Evolutionary conservation across 306 rosid species (phyloP), one percentile per base, ranked within the genome.

Genomic region (Mucuna pruriens): DNA sequence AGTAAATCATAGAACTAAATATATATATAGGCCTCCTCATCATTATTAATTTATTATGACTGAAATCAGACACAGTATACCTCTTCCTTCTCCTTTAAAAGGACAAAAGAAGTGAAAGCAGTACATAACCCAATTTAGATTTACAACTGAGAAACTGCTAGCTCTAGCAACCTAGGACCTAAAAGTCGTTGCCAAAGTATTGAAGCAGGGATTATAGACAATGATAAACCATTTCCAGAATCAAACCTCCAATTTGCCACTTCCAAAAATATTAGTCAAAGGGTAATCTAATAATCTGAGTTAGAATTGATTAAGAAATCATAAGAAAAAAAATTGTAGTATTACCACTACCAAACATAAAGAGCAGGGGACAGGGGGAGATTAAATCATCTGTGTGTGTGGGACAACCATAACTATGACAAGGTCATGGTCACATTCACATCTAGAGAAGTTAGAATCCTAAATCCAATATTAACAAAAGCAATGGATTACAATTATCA

Each of bases 231-330:
- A 12, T 39, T 5, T 42, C 25, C 1, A 70, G 5, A 58, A 31
- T 61, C 33, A 20, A 61, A 80, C 40, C 36, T 26, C 38, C 16
- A 58, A 13, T 39, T 46, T 71, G 2, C 46, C 42, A n/a, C 63
- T 69, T 78, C 54, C 65, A 34, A 76, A 79, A 57, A 69, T 44
- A 76, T 7, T 33, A 22, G 64, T 40, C 40, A 40, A 74, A n/a
- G 81, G 51, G 33, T 16, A 23, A 40, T 42, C 39, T 19, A 48
- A 40, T 69, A 77, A 46, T 48, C 49, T 49, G 23, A 45, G 57
- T 75, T 22, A 52, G 39, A 44, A 76, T 58, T 19, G 23, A 54
- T 58, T 34, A 51, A 51, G 34, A 79, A 73, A 54, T 78, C 69
- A 51, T 17, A 70, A 11, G 39, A 1, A 12, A 10, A 13, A 10